phyloP scores from a whole-genome alignment of 306 rosid species.

The Delonix regia region DNA sequence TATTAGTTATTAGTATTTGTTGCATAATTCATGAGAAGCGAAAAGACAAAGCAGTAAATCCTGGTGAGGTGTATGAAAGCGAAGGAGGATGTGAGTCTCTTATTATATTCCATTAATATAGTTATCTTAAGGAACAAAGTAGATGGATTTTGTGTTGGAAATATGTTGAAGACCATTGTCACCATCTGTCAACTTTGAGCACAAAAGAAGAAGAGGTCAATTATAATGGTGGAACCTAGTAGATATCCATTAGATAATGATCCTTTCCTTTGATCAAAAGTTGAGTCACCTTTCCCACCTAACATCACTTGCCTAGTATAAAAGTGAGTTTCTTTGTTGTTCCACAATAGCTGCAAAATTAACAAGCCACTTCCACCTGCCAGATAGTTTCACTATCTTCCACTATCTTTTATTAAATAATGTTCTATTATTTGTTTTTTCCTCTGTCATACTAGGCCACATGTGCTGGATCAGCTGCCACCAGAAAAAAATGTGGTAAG shows the following conservation, averaged over 20 bases:
- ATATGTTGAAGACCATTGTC: neutral
- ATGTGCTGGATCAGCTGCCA: neutral
- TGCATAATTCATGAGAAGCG: no score
- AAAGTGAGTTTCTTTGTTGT: neutral
- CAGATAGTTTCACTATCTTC: neutral
- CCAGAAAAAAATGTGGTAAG: no score
- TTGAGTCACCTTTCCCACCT: slow-evolving; percentile 22
- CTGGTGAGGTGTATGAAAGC: neutral
- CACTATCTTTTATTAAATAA: neutral
- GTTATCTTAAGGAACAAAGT: neutral
- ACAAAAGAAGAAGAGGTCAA: no score
- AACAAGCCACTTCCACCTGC: no score
- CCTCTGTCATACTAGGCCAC: neutral
- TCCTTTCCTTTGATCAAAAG: slow-evolving; percentile 24
- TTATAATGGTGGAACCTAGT: slow-evolving; percentile 26
- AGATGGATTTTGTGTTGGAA: neutral
- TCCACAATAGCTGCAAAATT: no score
- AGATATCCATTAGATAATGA: slow-evolving; percentile 24
- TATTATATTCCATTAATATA: neutral
- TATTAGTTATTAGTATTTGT: no score
- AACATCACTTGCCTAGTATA: slow-evolving; percentile 2
- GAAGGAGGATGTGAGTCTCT: neutral
- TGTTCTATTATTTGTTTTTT: neutral
- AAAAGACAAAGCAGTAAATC: no score
- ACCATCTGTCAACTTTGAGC: neutral